Percentiles rank a stretch among this genome's conserved stretches.
These are phyloP conservation scores for Hypoxylon sp. DNA, from an alignment of 2,329 filamentous ascomycete species.

Conservation along the genomic window DNA sequence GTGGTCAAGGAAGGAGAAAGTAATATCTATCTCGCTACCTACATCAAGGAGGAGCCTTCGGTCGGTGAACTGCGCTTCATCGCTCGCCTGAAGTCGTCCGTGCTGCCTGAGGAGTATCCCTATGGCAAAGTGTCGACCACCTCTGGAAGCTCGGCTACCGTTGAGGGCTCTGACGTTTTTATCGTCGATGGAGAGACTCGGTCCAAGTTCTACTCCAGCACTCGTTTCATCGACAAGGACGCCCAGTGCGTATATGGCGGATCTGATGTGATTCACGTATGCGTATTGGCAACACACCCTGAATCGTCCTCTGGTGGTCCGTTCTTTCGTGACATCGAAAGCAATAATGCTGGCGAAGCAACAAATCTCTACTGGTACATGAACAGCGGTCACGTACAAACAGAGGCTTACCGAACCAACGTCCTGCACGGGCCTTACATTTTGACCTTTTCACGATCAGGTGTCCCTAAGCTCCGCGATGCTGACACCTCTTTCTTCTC, in stretches of 20 bases:
- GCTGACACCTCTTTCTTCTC: slow-evolving; percentile 71
- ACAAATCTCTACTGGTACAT: slow-evolving; percentile 76
- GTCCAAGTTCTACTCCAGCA: slow-evolving; percentile 77
- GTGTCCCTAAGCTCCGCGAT: slow-evolving; percentile 61
- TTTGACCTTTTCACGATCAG: slow-evolving; percentile 69
- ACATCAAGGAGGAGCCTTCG: slow-evolving; percentile 68
- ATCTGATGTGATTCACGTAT: slow-evolving; percentile 65
- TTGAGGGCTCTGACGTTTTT: slow-evolving; percentile 72
- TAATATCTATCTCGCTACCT: slow-evolving; percentile 71
- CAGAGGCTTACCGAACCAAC: slow-evolving; percentile 68
- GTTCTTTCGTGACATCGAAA: slow-evolving; percentile 75
- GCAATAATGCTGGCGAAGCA: slow-evolving; percentile 70
- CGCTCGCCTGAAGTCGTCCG: slow-evolving; percentile 66
- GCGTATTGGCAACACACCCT: slow-evolving; percentile 68
- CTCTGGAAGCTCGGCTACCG: slow-evolving; percentile 59
- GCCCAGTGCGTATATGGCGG: slow-evolving; percentile 71
- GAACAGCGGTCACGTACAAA: slow-evolving; percentile 74
- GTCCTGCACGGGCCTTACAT: slow-evolving; percentile 76
- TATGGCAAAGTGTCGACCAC: slow-evolving; percentile 69
- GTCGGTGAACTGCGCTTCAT: slow-evolving; percentile 75
- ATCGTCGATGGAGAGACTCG: slow-evolving; percentile 72
- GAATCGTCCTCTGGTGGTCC: slow-evolving; percentile 75
- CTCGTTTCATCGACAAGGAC: slow-evolving; percentile 77
- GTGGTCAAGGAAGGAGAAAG: slow-evolving; percentile 71
- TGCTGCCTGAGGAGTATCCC: slow-evolving; percentile 65